Evolutionary conservation across 2,329 filamentous ascomycete species (phyloP), one percentile per base, ranked within the genome.

Genomic region (Shiraia sp.): DNA sequence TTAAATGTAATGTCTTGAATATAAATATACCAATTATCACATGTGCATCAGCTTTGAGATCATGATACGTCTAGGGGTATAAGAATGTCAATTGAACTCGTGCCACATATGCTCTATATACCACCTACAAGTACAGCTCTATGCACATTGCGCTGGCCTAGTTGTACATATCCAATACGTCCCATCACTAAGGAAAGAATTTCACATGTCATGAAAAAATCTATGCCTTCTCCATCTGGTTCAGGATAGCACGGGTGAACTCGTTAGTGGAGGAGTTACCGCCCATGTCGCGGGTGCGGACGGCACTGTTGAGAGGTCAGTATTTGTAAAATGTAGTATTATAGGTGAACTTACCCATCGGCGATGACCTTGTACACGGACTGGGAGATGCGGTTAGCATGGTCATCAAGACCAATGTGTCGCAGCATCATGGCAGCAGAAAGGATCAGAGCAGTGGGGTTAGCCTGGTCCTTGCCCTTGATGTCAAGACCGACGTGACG

Each of bases 401-500:
- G 93, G 73, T 97, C 90, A 69, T 99, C 92, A 36, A 99, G 87
- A 61, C 93, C 93, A 57, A 99, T 82, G 78, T 99, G 93, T 70
- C 93, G 87, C 72, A 99, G 82, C 64, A 99, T 86, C 93, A 99
- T 99, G 71, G 90, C 88, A 56, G 90, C 90, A 46, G 90, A 96
- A 53, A 99, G 87, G 59, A 99, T 83, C 79, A 99, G 80, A 55
- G 93, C 93, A 42, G 90, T 96, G 39, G 93, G 93, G 82, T 99
- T 99, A 57, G 93, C 93, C 79, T 97, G 90, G 76, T 96, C 91
- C 81, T 96, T 96, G 79, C 93, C 93, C 85, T 97, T 91, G 79
- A 99, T 99, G 73, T 99, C 93, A 35, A 99, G 87, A 76, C 93
- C 93, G 70, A 99, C 93, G 82, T 99, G 93, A 76, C 93, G 87